These are phyloP conservation scores for Cercospora zeina DNA, from an alignment of 2,329 filamentous ascomycete genomes.

Conservation along the genomic window DNA sequence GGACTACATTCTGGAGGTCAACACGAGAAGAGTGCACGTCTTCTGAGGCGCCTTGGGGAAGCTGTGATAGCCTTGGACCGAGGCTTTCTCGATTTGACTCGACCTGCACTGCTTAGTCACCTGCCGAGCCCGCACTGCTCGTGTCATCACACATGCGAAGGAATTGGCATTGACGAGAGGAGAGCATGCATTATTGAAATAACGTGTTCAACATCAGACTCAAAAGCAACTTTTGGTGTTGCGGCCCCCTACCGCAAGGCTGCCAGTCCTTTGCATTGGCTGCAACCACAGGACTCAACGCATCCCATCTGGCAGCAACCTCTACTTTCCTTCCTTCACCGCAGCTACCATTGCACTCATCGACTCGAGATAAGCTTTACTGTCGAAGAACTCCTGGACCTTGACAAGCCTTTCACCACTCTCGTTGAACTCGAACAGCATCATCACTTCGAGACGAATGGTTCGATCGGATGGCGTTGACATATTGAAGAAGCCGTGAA, in stretches of 20 bases:
- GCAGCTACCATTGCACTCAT: neutral
- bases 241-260: neutral
- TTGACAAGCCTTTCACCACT: neutral
- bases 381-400: neutral
- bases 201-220: too few species aligned
- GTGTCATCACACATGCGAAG: too few species aligned
- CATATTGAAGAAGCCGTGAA: neutral
- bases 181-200: neutral
- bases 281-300: neutral
- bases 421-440: neutral
- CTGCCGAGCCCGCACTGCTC: neutral
- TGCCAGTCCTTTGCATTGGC: neutral
- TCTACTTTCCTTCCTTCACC: neutral
- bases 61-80: constrained; percentile 11
- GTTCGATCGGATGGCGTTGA: neutral
- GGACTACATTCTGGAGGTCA: constrained; percentile 5
- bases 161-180: too few species aligned
- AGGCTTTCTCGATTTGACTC: constrained; percentile 10
- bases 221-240: too few species aligned
- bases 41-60: constrained; percentile 5
- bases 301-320: neutral
- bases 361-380: neutral
- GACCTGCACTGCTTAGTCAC: constrained; percentile 11
- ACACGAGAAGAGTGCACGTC: neutral
- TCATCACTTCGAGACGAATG: neutral